Evolutionary conservation across 2,329 filamentous ascomycete species (phyloP), one percentile per base, ranked within the genome.

Genomic region (Cladorrhinum sp.): DNA sequence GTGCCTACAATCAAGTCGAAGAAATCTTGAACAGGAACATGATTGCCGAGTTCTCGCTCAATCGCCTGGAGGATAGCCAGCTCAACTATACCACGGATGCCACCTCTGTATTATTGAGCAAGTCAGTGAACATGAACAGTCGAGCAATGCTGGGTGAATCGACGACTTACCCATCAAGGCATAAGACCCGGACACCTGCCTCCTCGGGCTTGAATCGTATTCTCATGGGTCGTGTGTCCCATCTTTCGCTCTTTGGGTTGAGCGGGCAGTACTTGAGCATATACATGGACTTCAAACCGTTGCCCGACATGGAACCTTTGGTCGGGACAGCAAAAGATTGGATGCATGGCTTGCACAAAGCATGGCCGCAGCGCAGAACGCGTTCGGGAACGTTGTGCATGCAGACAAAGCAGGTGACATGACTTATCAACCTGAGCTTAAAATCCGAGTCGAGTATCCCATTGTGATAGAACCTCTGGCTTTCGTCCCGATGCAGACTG

Each of bases 101-200:
- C 61, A 10, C 61, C 61, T 1, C 61, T 62, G 29, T 66, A 77
- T 9, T 51, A 50, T 41, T 18, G 23, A 25, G 13, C 8, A 32
- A 6, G 22, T 25, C 5, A n/a, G 23, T 18, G 20, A n/a, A n/a
- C n/a, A n/a, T n/a, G n/a, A n/a, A n/a, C n/a, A n/a, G n/a, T n/a
- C n/a, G n/a, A n/a, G n/a, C 22, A 48, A 18, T 23, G 36, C n/a
- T 50, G 10, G 73, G 72, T 5, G 78, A 51, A 57, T 24, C 12
- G 16, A 20, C 8, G 2, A 53, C 57, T 41, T 22, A 59, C 51
- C 57, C 57, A 55, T 59, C 57, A 18, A 55, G 38, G 13, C 38
- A 55, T 6, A 55, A 22, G 24, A 59, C 38, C 3, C 61, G 57
- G 10, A 55, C 38, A 7, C 61, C 61, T 2, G 54, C 61, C 18